These are phyloP conservation scores for Chaetoscypha palmicola DNA, from an alignment of 2,329 filamentous ascomycete species.

Conservation along the genomic window DNA sequence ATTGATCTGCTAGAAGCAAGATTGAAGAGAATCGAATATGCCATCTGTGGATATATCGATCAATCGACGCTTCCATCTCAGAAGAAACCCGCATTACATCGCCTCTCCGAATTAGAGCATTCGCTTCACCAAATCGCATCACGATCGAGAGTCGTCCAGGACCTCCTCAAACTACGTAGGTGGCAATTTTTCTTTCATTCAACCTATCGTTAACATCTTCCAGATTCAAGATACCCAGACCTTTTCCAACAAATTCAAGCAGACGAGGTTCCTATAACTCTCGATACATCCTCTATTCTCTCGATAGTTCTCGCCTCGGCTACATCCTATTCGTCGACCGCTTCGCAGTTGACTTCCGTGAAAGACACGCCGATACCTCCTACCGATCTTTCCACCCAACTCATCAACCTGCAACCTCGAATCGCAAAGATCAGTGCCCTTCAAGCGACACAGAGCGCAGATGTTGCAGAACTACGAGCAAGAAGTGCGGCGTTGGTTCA, in stretches of 20 bases:
- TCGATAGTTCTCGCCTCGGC: conserved; percentile 30
- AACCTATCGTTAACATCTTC: conserved; percentile 10
- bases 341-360: conserved; percentile 30
- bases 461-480: conserved; percentile 27
- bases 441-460: conserved; percentile 26
- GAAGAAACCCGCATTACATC: conserved; percentile 12
- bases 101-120: conserved; percentile 20
- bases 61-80: conserved; percentile 4
- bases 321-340: conserved; percentile 29
- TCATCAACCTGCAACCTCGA: conserved; percentile 30
- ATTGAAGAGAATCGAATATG: conserved; percentile 28
- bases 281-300: conserved; percentile 24
- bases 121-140: conserved; percentile 17
- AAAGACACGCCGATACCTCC: conserved; percentile 28
- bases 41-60: conserved; percentile 20
- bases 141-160: conserved; percentile 28
- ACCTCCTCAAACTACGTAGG: conserved; percentile 29
- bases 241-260: conserved; percentile 28
- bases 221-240: conserved; percentile 30
- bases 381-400: conserved; percentile 26
- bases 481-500: conserved; percentile 28
- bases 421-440: conserved; percentile 28
- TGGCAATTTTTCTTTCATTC: neutral
- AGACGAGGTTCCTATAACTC: conserved; percentile 22
- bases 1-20: conserved; percentile 30